Evolutionary conservation across 202 grass and related monocot species (phyloP), one percentile per base, ranked within the genome.

Genomic region (Hordeum pubiflorum): DNA sequence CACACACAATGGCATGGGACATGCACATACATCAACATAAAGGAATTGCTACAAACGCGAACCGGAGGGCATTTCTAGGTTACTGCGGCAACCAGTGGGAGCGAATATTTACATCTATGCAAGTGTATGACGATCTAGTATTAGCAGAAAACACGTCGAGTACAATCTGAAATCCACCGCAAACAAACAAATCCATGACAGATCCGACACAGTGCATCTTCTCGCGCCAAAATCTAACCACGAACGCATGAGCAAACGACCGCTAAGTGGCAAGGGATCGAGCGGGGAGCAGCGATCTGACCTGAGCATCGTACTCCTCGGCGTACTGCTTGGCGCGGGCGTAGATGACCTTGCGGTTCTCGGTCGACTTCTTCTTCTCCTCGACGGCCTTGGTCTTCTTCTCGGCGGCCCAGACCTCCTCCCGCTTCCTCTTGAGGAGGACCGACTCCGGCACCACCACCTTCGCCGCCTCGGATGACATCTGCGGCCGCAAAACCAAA

Each of bases 391-490:
- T 86, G 52, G 87, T 52, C 79, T 97, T 91, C 82, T 85, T 87
- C 48, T 85, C 94, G 5, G 79, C 48, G 6, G 87, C 89, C 89
- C 91, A 94, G 55, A 78, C 50, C 87, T 91, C 94, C 80, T 88
- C 89, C 60, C 91, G 74, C 94, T 91, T 97, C 78, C 40, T 46
- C 82, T 97, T 97, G 57, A 87, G 90, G 66, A 93, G 66, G 8
- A 91, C 77, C 31, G 94, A 97, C 72, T 97, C 94, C 26, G 91
- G 94, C 74, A 97, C 82, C 64, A 82, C 83, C 86, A 69, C 79
- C 82, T 86, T 78, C n/a, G 74, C 76, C 79, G 68, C 88, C 81
- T 84, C 86, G 24, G 94, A 74, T 78, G 88, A 79, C 91, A 93
- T 97, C 82, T 93, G 77, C 50, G 44, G 4, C 46, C 36, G 50